phyloP scores from a whole-genome alignment of 2,329 filamentous ascomycete genomes.

The Fusarium dimerum region DNA sequence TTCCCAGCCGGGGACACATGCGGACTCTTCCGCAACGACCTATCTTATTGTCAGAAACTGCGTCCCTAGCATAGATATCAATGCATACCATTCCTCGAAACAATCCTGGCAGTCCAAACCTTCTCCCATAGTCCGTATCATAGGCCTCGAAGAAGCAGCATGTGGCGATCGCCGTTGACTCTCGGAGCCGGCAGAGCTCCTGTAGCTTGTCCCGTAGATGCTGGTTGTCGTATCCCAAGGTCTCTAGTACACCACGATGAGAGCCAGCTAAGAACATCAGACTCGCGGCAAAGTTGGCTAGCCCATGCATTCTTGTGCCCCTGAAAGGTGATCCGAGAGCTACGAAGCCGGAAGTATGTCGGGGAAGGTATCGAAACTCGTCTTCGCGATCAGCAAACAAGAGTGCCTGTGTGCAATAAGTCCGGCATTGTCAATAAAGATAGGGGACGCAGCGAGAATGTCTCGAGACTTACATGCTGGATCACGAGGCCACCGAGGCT shows the following conservation, averaged over 20 bases:
- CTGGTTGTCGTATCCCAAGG: conserved; percentile 13
- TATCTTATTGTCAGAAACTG: background rate
- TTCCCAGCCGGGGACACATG: background rate
- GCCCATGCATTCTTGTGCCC: conserved; percentile 9
- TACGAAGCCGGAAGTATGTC: conserved; percentile 9
- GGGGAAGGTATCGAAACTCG: conserved; percentile 6
- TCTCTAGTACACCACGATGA: conserved; percentile 13
- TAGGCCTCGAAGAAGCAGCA: conserved; percentile 19
- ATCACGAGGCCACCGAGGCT: conserved; percentile 23
- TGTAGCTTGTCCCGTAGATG: conserved; percentile 17
- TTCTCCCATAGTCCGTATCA: conserved; percentile 15
- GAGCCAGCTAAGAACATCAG: conserved; percentile 13
- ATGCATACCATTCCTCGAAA: conserved; percentile 10
- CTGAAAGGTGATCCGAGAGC: conserved; percentile 18
- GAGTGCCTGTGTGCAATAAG: conserved; percentile 5
- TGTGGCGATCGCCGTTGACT: conserved; percentile 6
- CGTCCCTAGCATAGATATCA: background rate
- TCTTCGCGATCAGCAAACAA: conserved; percentile 12
- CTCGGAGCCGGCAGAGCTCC: conserved; percentile 13
- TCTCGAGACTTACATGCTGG: conserved; percentile 8
- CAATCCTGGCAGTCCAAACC: conserved; percentile 4
- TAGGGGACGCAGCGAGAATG: background rate
- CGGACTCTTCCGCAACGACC: conserved; percentile 7
- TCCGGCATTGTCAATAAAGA: background rate
- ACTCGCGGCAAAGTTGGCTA: conserved; percentile 4